phyloP scores from a whole-genome alignment of 768 basidiomycete species.

The Russula brevipes region DNA sequence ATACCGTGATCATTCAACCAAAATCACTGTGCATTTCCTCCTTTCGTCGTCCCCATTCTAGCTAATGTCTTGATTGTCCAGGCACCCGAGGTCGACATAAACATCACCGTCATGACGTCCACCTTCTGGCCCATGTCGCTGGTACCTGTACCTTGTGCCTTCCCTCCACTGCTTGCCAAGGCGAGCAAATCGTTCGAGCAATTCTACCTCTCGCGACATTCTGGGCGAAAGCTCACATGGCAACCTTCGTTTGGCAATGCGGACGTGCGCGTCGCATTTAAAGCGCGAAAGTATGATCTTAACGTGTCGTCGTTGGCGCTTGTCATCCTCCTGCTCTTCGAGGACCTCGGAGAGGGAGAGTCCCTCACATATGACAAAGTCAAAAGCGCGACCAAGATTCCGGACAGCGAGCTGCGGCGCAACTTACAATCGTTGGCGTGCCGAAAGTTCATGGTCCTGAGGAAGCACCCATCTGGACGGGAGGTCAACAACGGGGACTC shows the following conservation, averaged over 20 bases:
- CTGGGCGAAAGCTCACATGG: conserved; percentile 88
- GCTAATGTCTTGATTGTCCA: conserved; percentile 32
- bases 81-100: conserved; percentile 73
- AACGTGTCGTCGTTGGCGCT: conserved; percentile 89
- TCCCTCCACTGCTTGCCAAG: conserved; percentile 59
- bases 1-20: conserved; percentile 59
- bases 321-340: conserved; percentile 84
- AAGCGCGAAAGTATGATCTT: conserved; percentile 73
- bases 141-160: conserved; percentile 54
- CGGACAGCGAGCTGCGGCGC: conserved; percentile 79
- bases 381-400: conserved; percentile 65
- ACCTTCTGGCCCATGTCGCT: conserved; percentile 92
- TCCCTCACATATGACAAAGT: conserved; percentile 81
- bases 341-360: conserved; percentile 60
- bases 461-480: conserved; percentile 83
- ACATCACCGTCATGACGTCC: conserved; percentile 90
- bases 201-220: conserved; percentile 87
- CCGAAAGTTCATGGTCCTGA: conserved; percentile 87
- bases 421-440: conserved; percentile 94
- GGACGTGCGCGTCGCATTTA: conserved; percentile 82
- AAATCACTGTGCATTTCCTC: conserved; percentile 48
- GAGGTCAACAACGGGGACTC: conserved; percentile 71
- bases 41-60: neutral
- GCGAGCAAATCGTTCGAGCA: conserved; percentile 75
- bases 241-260: conserved; percentile 85